Conservation (phyloP, 805 yeast species). For the Starmera quercuum region DNA sequence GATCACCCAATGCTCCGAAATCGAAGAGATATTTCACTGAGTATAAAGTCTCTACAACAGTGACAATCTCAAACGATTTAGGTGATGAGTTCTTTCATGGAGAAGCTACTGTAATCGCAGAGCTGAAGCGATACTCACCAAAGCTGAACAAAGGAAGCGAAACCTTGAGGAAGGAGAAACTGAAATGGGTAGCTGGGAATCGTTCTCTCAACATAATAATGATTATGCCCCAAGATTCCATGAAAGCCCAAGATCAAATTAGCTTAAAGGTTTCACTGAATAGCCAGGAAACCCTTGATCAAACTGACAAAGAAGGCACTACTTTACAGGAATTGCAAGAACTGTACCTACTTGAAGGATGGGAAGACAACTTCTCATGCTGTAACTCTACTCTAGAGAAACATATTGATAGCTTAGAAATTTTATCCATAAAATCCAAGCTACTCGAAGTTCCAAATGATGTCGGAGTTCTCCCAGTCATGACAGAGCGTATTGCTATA, state of each 20-base stretch:
- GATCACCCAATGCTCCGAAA: background rate
- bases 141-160: background rate
- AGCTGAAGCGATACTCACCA: slow-evolving; percentile 1
- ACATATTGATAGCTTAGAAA: slow-evolving; percentile 1
- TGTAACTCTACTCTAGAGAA: slow-evolving; percentile 2
- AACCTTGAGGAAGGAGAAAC: background rate
- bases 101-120: slow-evolving; percentile 8
- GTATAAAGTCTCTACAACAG: slow-evolving; percentile 13
- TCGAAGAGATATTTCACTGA: slow-evolving; percentile 6
- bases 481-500: slow-evolving; percentile 12
- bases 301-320: slow-evolving; percentile 4
- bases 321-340: slow-evolving; percentile 7
- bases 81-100: slow-evolving; percentile 33
- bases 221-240: background rate
- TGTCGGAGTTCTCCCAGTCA: slow-evolving; percentile 6
- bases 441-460: slow-evolving; percentile 9
- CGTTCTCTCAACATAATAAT: slow-evolving; percentile 11
- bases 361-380: slow-evolving; percentile 3
- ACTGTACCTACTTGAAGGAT: slow-evolving; percentile 6
- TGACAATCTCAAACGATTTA: slow-evolving; percentile 29
- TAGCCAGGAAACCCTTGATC: slow-evolving; percentile 4
- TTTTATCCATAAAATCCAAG: slow-evolving; percentile 12
- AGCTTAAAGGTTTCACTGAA: slow-evolving; percentile 8
- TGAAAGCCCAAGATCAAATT: slow-evolving; percentile 4
- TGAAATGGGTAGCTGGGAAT: slow-evolving; percentile 14